phyloP scores from a whole-genome alignment of 169 alveolate genomes.

The Plasmodium vivax region DNA sequence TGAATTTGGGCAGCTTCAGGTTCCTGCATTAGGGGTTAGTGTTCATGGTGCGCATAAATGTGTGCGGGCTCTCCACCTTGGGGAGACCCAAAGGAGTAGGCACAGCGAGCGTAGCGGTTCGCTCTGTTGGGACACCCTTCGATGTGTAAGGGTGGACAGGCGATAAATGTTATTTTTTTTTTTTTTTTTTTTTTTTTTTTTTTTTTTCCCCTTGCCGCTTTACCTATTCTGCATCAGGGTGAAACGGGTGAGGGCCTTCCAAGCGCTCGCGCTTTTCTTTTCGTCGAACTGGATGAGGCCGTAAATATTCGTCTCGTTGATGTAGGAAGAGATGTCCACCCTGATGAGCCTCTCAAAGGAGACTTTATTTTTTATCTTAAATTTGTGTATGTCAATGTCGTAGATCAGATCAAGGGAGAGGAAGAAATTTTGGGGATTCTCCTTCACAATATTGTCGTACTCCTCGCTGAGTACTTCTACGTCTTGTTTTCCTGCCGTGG shows the following conservation, averaged over 20 bases:
- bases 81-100: neutral
- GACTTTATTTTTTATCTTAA: constrained; percentile 58
- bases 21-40: neutral
- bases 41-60: neutral
- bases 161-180: too few relatives aligned
- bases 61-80: neutral
- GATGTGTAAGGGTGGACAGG: neutral
- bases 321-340: constrained; percentile 40
- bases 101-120: neutral
- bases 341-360: constrained; percentile 46
- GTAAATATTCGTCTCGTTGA: constrained; percentile 56
- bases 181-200: neutral
- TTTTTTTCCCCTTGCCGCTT: neutral
- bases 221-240: constrained; percentile 52
- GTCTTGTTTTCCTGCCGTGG: neutral
- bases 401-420: constrained; percentile 52
- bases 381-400: constrained; percentile 33
- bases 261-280: constrained; percentile 8
- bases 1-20: constrained; percentile 44
- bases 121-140: neutral
- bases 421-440: constrained; percentile 28
- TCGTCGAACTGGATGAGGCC: constrained; percentile 47
- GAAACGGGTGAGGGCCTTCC: constrained; percentile 40
- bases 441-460: constrained; percentile 17
- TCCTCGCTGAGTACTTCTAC: neutral